phyloP scores from a whole-genome alignment of 305 asterid genomes.

The Stenogyne calaminthoides region DNA sequence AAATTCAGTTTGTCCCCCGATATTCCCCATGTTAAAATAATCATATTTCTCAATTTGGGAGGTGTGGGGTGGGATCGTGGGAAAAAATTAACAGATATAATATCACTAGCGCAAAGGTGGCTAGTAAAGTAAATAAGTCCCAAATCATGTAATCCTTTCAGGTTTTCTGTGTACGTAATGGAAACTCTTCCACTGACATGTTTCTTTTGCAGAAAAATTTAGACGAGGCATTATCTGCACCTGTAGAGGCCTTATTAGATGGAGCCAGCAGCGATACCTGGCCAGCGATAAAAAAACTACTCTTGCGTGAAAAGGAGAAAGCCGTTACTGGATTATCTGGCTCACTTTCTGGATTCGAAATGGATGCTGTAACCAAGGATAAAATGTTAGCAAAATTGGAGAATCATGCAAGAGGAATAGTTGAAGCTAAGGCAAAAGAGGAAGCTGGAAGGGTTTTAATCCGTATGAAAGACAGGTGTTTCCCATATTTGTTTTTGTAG shows the following conservation, averaged over 20 bases:
- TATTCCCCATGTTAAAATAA: conserved; percentile 7
- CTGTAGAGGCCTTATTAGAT: conserved; percentile 86
- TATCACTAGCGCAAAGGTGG: conserved; percentile 17
- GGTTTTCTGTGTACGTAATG: conserved; percentile 12
- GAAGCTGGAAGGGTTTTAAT: conserved; percentile 87
- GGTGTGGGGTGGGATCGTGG: neutral
- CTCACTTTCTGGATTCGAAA: conserved; percentile 77
- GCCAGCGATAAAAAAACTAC: conserved; percentile 83
- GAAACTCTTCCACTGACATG: conserved; percentile 23
- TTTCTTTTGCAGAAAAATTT: conserved; percentile 62
- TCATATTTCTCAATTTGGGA: neutral
- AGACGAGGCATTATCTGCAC: conserved; percentile 74
- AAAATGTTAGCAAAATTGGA: conserved; percentile 62
- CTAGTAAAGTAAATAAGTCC: neutral
- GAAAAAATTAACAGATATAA: neutral
- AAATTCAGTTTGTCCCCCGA: conserved; percentile 4
- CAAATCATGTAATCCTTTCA: conserved; percentile 3
- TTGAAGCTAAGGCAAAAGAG: conserved; percentile 80
- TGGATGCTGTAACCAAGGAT: conserved; percentile 62
- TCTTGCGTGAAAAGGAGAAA: conserved; percentile 55
- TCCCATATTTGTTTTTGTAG: neutral
- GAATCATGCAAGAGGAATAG: conserved; percentile 69
- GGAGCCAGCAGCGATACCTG: conserved; percentile 85
- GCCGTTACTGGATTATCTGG: conserved; percentile 61
- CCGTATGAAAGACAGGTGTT: conserved; percentile 92